Evolutionary conservation across 1,284 basidiomycete genomes (phyloP), one percentile per base, ranked within the genome.

Genomic region (Puccinia sorghi): DNA sequence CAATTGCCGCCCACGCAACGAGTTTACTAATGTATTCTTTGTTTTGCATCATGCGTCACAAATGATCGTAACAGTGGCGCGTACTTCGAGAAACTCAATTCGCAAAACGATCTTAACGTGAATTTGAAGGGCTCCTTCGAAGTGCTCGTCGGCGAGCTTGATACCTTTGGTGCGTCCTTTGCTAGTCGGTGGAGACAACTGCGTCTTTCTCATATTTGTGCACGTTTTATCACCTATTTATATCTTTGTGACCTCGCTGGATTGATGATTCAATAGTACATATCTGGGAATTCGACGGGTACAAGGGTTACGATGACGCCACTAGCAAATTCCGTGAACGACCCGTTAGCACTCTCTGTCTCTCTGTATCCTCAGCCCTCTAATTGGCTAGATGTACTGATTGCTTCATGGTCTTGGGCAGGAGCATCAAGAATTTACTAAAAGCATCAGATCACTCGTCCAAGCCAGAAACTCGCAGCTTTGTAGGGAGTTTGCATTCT

Each of bases 401-500:
- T 39, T 70, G 25, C 4, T 37, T 4, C 12, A 25, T 59, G 25
- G 22, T n/a, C 52, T 72, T 43, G 32, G 41, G 27, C 25, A 77
- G 75, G 75, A 77, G 17, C 52, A 69, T 48, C 52, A 67, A 67
- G 41, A 77, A 54, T 70, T 77, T 50, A 32, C 43, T 37, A 70
- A 69, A 43, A 46, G 54, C n/a, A 56, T 77, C 39, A 32, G 75
- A 57, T 39, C 75, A 22, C 75, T 77, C 54, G 66, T 70, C 37
- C 66, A 69, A 41, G 59, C 75, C 37, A 72, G 82, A 9, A 78
- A 20, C 17, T 73, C 79, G 32, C 80, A 82, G 73, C 80, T 84
- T 57, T 90, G 90, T 81, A 93, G 94, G 84, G 95, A 97, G 84
- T 97, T 97, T 85, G 92, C 92, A 0, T 95, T 97, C 86, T 90